A percentile compares a stretch with the other conserved stretches of the same genome.
Conservation (phyloP, 2,329 filamentous ascomycete species). For the Calycina herbarum region DNA sequence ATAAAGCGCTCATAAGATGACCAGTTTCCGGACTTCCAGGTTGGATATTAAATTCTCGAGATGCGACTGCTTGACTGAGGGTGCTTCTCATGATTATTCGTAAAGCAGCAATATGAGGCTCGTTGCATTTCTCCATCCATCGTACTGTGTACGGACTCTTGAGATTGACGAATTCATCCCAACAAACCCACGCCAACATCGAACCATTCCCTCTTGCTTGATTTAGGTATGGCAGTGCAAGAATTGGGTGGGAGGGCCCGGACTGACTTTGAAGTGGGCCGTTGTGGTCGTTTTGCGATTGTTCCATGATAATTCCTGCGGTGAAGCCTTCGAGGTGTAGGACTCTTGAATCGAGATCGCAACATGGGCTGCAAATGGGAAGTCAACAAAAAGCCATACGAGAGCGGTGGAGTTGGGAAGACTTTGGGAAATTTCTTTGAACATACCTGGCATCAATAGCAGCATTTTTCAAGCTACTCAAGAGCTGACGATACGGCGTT, state of each 20-base stretch:
- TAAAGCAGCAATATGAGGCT: slow-evolving; percentile 26
- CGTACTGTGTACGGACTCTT: slow-evolving; percentile 30
- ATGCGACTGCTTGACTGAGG: slow-evolving; percentile 23
- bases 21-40: slow-evolving; percentile 24
- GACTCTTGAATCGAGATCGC: slow-evolving; percentile 27
- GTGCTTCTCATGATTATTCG: slow-evolving; percentile 29
- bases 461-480: slow-evolving; percentile 19
- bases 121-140: slow-evolving; percentile 35
- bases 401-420: background rate
- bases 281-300: slow-evolving; percentile 22
- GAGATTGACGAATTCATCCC: slow-evolving; percentile 37
- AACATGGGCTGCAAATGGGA: slow-evolving; percentile 16
- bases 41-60: slow-evolving; percentile 24
- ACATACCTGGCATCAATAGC: slow-evolving; percentile 16
- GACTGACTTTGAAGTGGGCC: slow-evolving; percentile 23
- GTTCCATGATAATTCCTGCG: slow-evolving; percentile 30
- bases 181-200: slow-evolving; percentile 36
- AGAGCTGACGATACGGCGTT: slow-evolving; percentile 20
- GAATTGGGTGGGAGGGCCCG: slow-evolving; percentile 20
- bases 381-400: background rate
- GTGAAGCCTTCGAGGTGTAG: slow-evolving; percentile 27
- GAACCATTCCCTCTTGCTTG: slow-evolving; percentile 27
- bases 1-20: slow-evolving; percentile 26
- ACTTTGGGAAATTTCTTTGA: background rate
- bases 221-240: slow-evolving; percentile 22